phyloP scores from a whole-genome alignment of 75 land plant species.

The Azolla pinnata region DNA sequence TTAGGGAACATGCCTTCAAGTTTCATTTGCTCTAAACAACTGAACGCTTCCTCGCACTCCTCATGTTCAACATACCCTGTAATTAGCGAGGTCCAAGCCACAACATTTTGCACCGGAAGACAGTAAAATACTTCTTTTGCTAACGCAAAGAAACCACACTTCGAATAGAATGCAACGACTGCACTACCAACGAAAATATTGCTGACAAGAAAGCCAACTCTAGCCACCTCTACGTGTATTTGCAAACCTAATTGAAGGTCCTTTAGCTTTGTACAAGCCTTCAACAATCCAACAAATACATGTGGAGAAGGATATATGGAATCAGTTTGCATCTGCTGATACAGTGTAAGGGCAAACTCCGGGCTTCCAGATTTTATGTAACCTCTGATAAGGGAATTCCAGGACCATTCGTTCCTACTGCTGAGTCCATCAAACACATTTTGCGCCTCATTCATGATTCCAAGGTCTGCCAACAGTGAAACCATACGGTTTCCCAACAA shows the following conservation, averaged over 20 bases:
- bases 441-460: slow-evolving; percentile 7
- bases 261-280: not conserved
- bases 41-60: slow-evolving; percentile 29
- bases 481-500: slow-evolving; percentile 3
- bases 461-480: slow-evolving; percentile 7
- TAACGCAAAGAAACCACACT: slow-evolving; percentile 2
- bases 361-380: not conserved
- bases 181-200: slow-evolving; percentile 9
- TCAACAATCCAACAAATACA: not conserved
- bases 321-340: not conserved
- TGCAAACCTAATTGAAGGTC: not conserved
- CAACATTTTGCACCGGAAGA: slow-evolving; percentile 13
- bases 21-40: slow-evolving; percentile 22
- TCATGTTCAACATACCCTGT: slow-evolving; percentile 46
- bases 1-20: slow-evolving; percentile 12
- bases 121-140: slow-evolving; percentile 8
- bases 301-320: not conserved
- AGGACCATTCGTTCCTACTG: not conserved
- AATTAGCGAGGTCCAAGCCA: slow-evolving; percentile 60
- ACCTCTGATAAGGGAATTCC: not conserved
- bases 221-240: slow-evolving; percentile 2
- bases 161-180: slow-evolving; percentile 9
- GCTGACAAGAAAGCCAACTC: not conserved
- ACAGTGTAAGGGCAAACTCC: not conserved
- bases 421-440: slow-evolving; percentile 9